Evolutionary conservation across 2,329 filamentous ascomycete genomes (phyloP).

Genomic region (Neonectria coccinea): DNA sequence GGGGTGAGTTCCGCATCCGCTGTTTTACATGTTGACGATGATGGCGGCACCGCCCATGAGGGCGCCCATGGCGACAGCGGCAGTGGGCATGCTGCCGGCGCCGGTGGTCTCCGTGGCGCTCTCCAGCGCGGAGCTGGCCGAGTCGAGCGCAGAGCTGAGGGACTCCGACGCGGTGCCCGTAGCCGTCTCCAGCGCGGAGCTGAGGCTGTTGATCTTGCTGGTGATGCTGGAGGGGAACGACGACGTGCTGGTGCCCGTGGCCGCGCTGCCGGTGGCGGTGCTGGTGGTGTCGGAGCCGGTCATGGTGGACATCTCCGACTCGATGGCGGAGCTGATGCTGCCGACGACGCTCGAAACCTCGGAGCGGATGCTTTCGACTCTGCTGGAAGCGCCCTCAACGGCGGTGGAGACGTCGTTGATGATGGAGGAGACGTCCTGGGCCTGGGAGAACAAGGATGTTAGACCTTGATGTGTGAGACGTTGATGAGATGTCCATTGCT

Average conservation of each 20-base stretch:
- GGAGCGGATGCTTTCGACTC: conserved; percentile 5
- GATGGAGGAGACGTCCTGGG: conserved; percentile 22
- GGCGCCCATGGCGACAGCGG: conserved; percentile 58
- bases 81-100: conserved; percentile 54
- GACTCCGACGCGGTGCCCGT: conserved; percentile 41
- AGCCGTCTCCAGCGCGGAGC: conserved; percentile 7
- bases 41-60: conserved; percentile 61
- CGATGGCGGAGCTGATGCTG: neutral
- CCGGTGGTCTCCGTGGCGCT: conserved; percentile 34
- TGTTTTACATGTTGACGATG: conserved; percentile 58
- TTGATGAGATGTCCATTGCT: neutral
- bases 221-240: conserved; percentile 18
- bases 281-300: conserved; percentile 8
- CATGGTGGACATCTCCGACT: neutral
- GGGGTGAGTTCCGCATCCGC: neutral
- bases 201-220: conserved; percentile 24
- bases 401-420: conserved; percentile 10
- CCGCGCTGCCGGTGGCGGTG: conserved; percentile 1
- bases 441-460: conserved; percentile 16
- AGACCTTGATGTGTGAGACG: neutral
- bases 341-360: conserved; percentile 1
- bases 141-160: conserved; percentile 43
- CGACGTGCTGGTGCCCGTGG: conserved; percentile 16
- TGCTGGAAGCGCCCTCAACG: conserved; percentile 7
- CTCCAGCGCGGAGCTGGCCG: conserved; percentile 33